Percentiles rank a stretch among this genome's conserved stretches.
phyloP scores from a whole-genome alignment of 306 rosid genomes.

The Vigna hirtella region DNA sequence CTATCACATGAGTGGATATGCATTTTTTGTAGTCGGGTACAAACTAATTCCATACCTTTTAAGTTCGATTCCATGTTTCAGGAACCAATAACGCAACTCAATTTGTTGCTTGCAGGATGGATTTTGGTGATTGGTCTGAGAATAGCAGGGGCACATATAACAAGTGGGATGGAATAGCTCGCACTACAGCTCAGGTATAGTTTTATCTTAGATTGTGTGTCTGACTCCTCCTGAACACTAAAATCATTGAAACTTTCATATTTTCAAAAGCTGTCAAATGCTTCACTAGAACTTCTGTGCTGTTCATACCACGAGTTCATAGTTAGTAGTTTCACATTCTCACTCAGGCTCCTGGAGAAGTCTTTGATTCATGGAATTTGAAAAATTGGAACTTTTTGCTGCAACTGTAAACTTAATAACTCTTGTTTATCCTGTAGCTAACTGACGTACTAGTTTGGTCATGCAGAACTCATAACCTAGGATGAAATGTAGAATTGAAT shows the following conservation, averaged over 20 bases:
- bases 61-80: constrained; percentile 12
- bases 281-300: constrained; percentile 15
- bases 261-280: constrained; percentile 29
- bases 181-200: constrained; percentile 78
- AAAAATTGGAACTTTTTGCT: constrained; percentile 16
- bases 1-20: constrained; percentile 91
- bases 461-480: neutral
- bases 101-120: constrained; percentile 76
- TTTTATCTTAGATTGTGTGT: constrained; percentile 9
- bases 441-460: neutral
- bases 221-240: constrained; percentile 6
- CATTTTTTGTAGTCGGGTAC: constrained; percentile 94
- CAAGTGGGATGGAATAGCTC: constrained; percentile 99
- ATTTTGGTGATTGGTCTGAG: constrained; percentile 93
- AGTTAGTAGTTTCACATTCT: constrained; percentile 10
- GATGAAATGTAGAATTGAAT: neutral
- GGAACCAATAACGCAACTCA: constrained; percentile 26
- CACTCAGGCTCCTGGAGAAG: neutral
- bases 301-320: constrained; percentile 4
- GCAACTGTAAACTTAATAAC: constrained; percentile 19
- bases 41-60: constrained; percentile 33
- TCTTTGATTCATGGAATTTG: constrained; percentile 26
- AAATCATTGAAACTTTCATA: constrained; percentile 16
- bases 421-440: neutral
- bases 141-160: constrained; percentile 97